These are phyloP conservation scores for Xylaria sp. DNA, from an alignment of 2,329 filamentous ascomycete genomes.

Conservation along the genomic window DNA sequence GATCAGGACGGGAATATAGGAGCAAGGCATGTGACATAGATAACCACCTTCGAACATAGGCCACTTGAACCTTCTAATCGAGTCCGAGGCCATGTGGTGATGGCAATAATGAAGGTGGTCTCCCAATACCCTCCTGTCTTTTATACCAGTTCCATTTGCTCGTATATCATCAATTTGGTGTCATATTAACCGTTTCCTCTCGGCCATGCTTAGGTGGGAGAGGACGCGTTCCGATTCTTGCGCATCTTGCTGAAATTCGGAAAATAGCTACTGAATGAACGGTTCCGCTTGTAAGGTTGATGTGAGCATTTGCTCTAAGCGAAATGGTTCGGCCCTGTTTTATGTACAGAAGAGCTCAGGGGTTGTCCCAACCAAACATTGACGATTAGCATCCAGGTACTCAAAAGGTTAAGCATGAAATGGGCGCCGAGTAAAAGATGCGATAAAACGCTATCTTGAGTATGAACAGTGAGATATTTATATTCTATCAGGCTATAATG, in stretches of 20 bases:
- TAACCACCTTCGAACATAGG: background rate
- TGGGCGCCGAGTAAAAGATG: background rate
- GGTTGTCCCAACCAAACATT: background rate
- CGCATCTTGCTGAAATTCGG: background rate
- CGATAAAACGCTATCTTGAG: background rate
- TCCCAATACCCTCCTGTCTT: background rate
- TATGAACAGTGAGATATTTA: background rate
- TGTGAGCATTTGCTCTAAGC: background rate
- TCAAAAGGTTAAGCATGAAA: background rate
- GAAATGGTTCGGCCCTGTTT: background rate
- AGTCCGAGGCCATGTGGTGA: background rate
- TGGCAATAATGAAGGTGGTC: background rate
- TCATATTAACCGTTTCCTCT: background rate
- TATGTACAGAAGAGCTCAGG: slow-evolving; percentile 2
- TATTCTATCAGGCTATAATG: background rate
- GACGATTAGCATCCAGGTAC: background rate
- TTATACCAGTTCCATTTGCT: background rate
- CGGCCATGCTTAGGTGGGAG: background rate
- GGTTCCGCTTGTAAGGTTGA: background rate
- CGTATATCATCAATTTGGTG: too few species aligned
- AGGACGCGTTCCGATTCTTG: background rate
- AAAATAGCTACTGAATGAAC: background rate
- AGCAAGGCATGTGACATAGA: background rate
- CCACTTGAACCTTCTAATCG: background rate
- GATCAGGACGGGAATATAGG: background rate